Base-by-base conservation (phyloP, 1,284 basidiomycete species). In the Fomitopsis schrenkii region DNA sequence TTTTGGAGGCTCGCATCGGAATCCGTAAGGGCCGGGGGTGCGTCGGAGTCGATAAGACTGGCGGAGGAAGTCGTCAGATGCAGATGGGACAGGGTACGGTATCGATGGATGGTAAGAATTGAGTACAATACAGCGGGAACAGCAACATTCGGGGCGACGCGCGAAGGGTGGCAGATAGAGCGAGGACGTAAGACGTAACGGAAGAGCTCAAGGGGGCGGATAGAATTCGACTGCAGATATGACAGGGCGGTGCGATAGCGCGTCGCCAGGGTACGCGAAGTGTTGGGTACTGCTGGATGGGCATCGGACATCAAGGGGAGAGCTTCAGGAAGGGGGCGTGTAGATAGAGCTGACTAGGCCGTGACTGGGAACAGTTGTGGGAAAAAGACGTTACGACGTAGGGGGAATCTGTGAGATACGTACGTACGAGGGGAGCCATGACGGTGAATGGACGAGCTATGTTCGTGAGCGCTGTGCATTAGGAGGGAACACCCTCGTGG, bases 281-380 rank as follows among this genome's bases (percentile, higher is more conserved):
- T 26, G 52, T 38, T 6, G 28, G 44, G 14, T 35, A 17, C 38
- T 50, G 22, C 17, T 54, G 33, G 52, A 28, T 19, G 52, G 35
- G 52, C 12, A 54, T 54, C 52, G 52, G 52, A 38, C 35, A 54
- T 54, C 52, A 54, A 54, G 52, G 52, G 52, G 35, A 36, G n/a
- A 40, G 52, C 36, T 40, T 38, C 36, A 50, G 17, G 48, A 50
- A 50, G 48, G 48, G 22, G 52, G 52, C 52, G 52, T 54, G 52
- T 54, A 54, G 52, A 54, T 54, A 54, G 52, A 54, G 36, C 35
- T 54, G 52, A 26, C 52, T 54, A 30, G 35, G 22, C 35, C 36
- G 35, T 26, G 35, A 22, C 17, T 38, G 52, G 35, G 35, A n/a
- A 26, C 48, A 38, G 35, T 9, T 36, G 35, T 36, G 33, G 52